Percentiles rank a stretch among this genome's conserved stretches.
These are phyloP conservation scores for Daldinia caldariorum DNA, from an alignment of 495 filamentous ascomycete species.

Conservation along the genomic window DNA sequence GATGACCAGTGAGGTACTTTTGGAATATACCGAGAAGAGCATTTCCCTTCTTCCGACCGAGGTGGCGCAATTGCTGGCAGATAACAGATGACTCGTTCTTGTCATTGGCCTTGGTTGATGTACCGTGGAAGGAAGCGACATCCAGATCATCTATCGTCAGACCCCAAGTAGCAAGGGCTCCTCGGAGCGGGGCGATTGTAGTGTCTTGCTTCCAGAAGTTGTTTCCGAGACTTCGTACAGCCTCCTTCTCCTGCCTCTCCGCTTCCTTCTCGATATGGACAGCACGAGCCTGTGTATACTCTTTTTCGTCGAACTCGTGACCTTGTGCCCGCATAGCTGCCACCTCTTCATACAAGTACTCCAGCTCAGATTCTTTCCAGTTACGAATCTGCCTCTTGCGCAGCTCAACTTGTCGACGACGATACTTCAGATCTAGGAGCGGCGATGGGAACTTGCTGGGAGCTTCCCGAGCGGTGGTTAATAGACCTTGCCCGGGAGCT, in stretches of 20 bases:
- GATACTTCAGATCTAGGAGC: slow-evolving; percentile 95
- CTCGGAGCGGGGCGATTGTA: slow-evolving; percentile 92
- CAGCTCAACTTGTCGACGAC: slow-evolving; percentile 90
- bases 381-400: slow-evolving; percentile 90
- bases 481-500: slow-evolving; percentile 93
- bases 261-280: slow-evolving; percentile 91
- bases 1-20: slow-evolving; percentile 98
- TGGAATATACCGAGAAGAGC: slow-evolving; percentile 98
- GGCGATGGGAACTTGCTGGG: slow-evolving; percentile 92
- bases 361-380: slow-evolving; percentile 93
- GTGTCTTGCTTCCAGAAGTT: slow-evolving; percentile 98
- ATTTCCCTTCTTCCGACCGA: slow-evolving; percentile 95
- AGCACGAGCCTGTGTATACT: slow-evolving; percentile 87
- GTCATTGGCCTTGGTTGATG: slow-evolving; percentile 97
- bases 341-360: slow-evolving; percentile 91
- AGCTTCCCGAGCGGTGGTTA: slow-evolving; percentile 95
- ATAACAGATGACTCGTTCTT: slow-evolving; percentile 99
- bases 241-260: slow-evolving; percentile 87
- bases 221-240: slow-evolving; percentile 89
- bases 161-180: slow-evolving; percentile 95
- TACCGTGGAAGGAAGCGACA: slow-evolving; percentile 98
- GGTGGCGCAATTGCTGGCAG: slow-evolving; percentile 94
- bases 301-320: slow-evolving; percentile 74
- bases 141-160: slow-evolving; percentile 95
- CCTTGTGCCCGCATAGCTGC: slow-evolving; percentile 88